Conservation (phyloP, 1,284 basidiomycete species). For the Ceratobasidium sp. region DNA sequence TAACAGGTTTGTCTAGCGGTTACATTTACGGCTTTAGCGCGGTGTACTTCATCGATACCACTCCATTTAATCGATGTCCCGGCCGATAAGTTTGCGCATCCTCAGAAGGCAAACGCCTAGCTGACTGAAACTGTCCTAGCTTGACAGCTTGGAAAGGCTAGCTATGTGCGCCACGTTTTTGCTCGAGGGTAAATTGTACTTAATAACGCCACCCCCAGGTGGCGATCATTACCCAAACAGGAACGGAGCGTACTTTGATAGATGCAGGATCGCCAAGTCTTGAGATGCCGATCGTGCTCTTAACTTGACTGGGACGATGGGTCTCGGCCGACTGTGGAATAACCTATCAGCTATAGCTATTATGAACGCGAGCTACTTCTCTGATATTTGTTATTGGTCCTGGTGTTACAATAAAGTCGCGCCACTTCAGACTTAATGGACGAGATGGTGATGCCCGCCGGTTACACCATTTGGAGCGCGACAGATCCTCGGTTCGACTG, state of each 20-base stretch:
- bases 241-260: slow-evolving; percentile 69
- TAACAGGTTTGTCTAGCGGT: slow-evolving; percentile 44
- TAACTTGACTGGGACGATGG: slow-evolving; percentile 61
- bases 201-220: background rate
- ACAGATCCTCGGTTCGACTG: slow-evolving; percentile 60
- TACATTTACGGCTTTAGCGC: slow-evolving; percentile 68
- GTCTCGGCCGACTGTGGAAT: slow-evolving; percentile 72
- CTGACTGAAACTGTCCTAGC: slow-evolving; percentile 57
- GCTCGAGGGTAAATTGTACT: too few species aligned
- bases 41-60: slow-evolving; percentile 60
- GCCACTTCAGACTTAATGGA: slow-evolving; percentile 66
- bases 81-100: slow-evolving; percentile 65
- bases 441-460: slow-evolving; percentile 62
- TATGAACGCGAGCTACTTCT: slow-evolving; percentile 19
- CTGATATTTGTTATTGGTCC: background rate
- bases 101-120: slow-evolving; percentile 55
- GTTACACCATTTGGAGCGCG: slow-evolving; percentile 64
- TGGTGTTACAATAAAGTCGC: background rate
- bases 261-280: slow-evolving; percentile 71
- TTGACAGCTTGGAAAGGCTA: slow-evolving; percentile 59
- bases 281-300: slow-evolving; percentile 67
- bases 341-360: slow-evolving; percentile 61
- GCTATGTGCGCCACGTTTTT: slow-evolving; percentile 6
- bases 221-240: slow-evolving; percentile 51
- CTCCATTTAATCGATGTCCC: slow-evolving; percentile 68